Evolutionary conservation across 257 asterid genomes (phyloP), one percentile per base, ranked within the genome.

Genomic region (Solanum sitiens): DNA sequence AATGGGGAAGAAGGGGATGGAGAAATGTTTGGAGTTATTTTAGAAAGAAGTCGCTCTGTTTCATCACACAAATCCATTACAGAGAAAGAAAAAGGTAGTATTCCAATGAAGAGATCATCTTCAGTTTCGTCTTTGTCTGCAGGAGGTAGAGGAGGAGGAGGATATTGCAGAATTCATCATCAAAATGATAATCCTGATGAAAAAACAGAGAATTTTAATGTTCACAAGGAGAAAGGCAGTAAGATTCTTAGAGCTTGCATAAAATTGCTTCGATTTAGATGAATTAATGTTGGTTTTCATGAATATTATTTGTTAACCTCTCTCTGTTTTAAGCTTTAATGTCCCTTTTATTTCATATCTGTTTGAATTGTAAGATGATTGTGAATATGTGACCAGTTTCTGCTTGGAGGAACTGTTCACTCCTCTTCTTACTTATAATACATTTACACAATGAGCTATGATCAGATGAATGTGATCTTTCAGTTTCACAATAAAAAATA

Each of bases 21-120:
- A 80, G 93, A 92, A 76, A 87, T 92, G 18, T 90, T 90, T 86
- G 94, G 94, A 53, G 94, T 87, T 11, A 87, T 90, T 39, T 74
- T 90, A 73, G 89, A 85, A n/a, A 87, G 91, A 70, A 88, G 91
- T 2, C 53, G 90, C 61, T 86, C 89, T 4, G 68, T 88, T 25
- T 86, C 92, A 8, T 86, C 85, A 12, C 44, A 40, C 67, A 53
- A n/a, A 79, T 47, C 74, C 85, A 86, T 75, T 80, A 76, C 75
- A n/a, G 92, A 89, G 84, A 89, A 77, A 65, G 88, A 86, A 39
- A 72, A 5, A 8, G 88, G 63, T 86, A 85, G 87, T 82, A 35
- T 79, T 21, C 77, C 89, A 11, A 68, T 90, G 80, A 89, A 88
- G 83, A 91, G 91, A 44, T 90, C 94, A 63, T 76, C 90, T 6